These are phyloP conservation scores for Paramecium sexaurelia DNA, from an alignment of 73 alveolate genomes.

Conservation along the genomic window DNA sequence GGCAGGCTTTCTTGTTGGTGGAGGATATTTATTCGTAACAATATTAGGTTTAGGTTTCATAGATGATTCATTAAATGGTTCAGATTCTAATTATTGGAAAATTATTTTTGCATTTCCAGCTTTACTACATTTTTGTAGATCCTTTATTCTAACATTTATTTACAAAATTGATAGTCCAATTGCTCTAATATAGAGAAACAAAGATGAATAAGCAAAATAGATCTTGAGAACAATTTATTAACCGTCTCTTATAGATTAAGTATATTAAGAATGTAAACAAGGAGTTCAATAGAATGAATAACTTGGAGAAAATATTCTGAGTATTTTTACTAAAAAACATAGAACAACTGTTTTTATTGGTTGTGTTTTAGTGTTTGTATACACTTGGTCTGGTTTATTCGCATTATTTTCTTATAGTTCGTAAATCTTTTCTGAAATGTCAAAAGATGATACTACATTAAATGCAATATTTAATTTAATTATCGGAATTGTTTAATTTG, in stretches of 20 bases:
- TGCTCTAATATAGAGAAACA: background rate
- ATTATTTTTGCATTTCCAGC: background rate
- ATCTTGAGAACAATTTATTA: background rate
- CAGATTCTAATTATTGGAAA: background rate
- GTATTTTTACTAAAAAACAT: background rate
- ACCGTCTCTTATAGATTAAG: background rate
- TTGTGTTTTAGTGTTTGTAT: background rate
- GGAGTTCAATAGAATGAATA: background rate
- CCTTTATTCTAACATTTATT: background rate
- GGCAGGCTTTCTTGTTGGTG: constrained; percentile 19
- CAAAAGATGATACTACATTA: background rate
- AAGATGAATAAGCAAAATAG: background rate
- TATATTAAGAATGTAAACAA: background rate
- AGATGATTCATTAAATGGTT: background rate
- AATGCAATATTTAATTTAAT: background rate
- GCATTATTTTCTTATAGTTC: constrained; percentile 24
- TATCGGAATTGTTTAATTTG: background rate
- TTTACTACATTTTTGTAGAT: background rate
- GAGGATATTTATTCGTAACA: background rate
- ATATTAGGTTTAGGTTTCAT: background rate
- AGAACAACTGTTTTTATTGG: background rate
- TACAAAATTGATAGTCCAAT: constrained; percentile 9
- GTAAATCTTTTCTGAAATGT: background rate
- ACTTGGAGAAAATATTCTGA: background rate
- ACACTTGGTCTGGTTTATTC: background rate